Evolutionary conservation across 2,329 filamentous ascomycete genomes (phyloP).

Genomic region (Sodiomyces alkalinus): DNA sequence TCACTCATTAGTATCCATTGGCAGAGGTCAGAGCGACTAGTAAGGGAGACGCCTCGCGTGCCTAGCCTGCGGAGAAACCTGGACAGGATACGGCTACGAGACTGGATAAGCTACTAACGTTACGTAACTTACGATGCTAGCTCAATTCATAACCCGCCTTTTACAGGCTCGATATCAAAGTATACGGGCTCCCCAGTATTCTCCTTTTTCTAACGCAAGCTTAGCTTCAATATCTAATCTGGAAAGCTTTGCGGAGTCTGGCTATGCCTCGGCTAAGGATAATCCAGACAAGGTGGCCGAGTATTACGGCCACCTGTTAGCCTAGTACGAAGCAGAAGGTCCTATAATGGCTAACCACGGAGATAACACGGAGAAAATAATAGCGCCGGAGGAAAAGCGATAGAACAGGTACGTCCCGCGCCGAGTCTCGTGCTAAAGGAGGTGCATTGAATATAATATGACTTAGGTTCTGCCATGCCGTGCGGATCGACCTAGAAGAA

Average conservation of each 20-base stretch:
- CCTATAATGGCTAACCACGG: constrained; percentile 9
- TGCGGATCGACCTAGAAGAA: constrained; percentile 4
- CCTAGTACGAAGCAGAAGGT: constrained; percentile 7
- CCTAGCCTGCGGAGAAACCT: no score
- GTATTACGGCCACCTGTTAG: constrained; percentile 8
- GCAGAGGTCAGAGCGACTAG: no score
- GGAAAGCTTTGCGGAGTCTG: constrained; percentile 5
- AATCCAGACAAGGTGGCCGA: constrained; percentile 4
- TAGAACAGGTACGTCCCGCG: constrained; percentile 8
- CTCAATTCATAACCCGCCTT: no score
- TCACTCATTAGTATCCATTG: no score
- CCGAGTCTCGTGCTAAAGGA: constrained; percentile 5
- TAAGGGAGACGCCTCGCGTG: no score
- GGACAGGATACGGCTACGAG: no score
- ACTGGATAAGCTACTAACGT: no score
- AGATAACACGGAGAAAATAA: constrained; percentile 9
- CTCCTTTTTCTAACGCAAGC: no score
- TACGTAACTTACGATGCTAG: no score
- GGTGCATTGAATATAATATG: not conserved
- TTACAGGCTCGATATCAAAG: no score
- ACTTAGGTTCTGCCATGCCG: constrained; percentile 7
- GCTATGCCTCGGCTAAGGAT: constrained; percentile 4
- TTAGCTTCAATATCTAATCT: constrained; percentile 1
- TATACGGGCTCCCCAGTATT: no score
- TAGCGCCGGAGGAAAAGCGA: constrained; percentile 6